Percentiles rank a stretch among this genome's conserved stretches.
These are phyloP conservation scores for Penicillium canescens DNA, from an alignment of 495 filamentous ascomycete genomes.

Conservation along the genomic window DNA sequence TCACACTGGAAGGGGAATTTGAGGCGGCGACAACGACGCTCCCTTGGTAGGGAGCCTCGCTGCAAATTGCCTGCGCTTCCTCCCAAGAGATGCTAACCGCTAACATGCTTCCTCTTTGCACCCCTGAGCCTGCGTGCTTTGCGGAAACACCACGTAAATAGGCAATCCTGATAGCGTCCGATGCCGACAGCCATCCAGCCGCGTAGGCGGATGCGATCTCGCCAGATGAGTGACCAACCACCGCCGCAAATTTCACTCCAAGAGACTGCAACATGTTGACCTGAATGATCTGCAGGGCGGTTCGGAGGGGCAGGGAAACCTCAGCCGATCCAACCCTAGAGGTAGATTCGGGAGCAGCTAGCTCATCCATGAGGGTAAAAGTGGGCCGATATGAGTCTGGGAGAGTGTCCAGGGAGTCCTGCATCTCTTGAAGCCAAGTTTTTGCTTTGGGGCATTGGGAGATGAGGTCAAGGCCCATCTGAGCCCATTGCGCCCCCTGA, in stretches of 20 bases:
- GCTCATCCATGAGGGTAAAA: too few species aligned
- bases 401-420: too few species aligned
- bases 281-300: conserved; percentile 26
- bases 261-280: conserved; percentile 21
- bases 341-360: too few species aligned
- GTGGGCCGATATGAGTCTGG: too few species aligned
- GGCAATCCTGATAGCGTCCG: conserved; percentile 47
- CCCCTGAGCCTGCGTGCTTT: too few species aligned
- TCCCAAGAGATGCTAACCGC: conserved; percentile 47
- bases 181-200: conserved; percentile 19
- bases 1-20: conserved; percentile 33
- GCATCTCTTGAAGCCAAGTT: too few species aligned
- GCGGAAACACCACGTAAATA: conserved; percentile 47
- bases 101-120: conserved; percentile 60
- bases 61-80: conserved; percentile 41
- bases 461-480: too few species aligned
- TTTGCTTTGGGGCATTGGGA: too few species aligned
- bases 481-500: too few species aligned
- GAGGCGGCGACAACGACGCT: conserved; percentile 22
- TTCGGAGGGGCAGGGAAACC: conserved; percentile 42
- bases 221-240: conserved; percentile 34
- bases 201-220: conserved; percentile 37
- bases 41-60: not conserved
- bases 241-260: conserved; percentile 11
- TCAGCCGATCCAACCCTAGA: too few species aligned